phyloP scores from a whole-genome alignment of 2,329 filamentous ascomycete species.

The Talaromyces sp. region DNA sequence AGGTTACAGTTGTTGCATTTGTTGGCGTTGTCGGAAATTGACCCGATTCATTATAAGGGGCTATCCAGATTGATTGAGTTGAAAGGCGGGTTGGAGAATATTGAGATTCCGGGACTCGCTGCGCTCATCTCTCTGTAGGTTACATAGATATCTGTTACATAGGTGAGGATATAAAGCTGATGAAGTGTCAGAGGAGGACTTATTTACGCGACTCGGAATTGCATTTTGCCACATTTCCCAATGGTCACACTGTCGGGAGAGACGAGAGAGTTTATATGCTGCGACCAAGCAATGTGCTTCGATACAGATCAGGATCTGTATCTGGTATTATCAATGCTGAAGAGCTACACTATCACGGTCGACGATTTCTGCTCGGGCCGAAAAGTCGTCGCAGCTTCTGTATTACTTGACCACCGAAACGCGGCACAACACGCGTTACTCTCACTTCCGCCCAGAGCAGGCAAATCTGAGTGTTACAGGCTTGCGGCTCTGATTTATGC shows the following conservation, averaged over 20 bases:
- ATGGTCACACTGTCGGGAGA: not conserved
- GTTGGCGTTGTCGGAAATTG: not conserved
- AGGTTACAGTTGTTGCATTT: not conserved
- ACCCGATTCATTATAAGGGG: not conserved
- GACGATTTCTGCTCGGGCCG: conserved; percentile 1
- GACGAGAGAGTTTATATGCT: not conserved
- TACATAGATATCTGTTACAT: not conserved
- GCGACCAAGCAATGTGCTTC: not conserved
- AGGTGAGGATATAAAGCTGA: not conserved
- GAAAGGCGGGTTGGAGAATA: not conserved
- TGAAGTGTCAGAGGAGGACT: not conserved
- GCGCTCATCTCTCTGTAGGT: not conserved
- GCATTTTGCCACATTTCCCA: not conserved
- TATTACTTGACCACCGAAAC: conserved; percentile 1
- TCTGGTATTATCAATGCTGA: not conserved
- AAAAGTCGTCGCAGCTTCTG: not conserved
- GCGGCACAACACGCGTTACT: conserved; percentile 3
- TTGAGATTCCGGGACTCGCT: not conserved
- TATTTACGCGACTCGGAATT: not conserved
- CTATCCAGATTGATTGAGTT: not conserved
- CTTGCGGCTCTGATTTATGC: conserved; percentile 1
- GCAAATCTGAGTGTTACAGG: not conserved
- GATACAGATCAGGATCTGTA: not conserved
- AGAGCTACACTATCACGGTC: not conserved
- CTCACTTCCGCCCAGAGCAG: not conserved